Conservation (phyloP, 495 filamentous ascomycete species). For the Lasiosphaeria ovina region DNA sequence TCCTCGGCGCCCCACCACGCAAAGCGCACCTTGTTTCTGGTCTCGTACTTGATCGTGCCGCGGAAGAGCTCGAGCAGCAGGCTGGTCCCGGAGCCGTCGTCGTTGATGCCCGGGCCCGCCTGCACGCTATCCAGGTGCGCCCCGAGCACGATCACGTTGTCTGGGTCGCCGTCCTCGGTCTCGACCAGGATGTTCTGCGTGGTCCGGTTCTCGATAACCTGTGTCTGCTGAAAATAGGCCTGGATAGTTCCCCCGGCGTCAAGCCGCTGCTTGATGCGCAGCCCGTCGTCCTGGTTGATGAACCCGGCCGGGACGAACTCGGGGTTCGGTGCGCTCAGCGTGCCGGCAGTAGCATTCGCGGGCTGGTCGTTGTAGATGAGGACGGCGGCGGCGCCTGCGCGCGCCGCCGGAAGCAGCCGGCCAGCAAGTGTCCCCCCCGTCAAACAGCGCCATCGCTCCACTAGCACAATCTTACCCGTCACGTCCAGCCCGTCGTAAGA, state of each 20-base stretch:
- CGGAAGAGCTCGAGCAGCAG: conserved; percentile 40
- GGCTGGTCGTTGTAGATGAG: conserved; percentile 39
- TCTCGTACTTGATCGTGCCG: conserved; percentile 28
- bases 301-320: conserved; percentile 35
- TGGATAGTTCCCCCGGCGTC: conserved; percentile 28
- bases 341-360: conserved; percentile 28
- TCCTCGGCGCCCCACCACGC: conserved; percentile 50
- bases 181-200: conserved; percentile 46
- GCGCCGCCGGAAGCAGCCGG: conserved; percentile 34
- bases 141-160: conserved; percentile 42
- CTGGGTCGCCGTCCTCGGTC: conserved; percentile 30
- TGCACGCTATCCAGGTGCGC: conserved; percentile 47
- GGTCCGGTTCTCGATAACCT: conserved; percentile 34
- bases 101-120: conserved; percentile 41
- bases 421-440: conserved; percentile 43
- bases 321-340: conserved; percentile 34
- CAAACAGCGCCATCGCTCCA: conserved; percentile 40
- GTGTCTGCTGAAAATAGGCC: conserved; percentile 39
- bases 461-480: conserved; percentile 44
- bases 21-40: conserved; percentile 43
- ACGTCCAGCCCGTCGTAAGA: conserved; percentile 39
- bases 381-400: conserved; percentile 38
- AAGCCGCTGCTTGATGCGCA: conserved; percentile 27
- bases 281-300: conserved; percentile 37
- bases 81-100: conserved; percentile 36